Base-by-base conservation (phyloP, 1,284 basidiomycete species). In the Cutaneotrichosporon dermatis region DNA sequence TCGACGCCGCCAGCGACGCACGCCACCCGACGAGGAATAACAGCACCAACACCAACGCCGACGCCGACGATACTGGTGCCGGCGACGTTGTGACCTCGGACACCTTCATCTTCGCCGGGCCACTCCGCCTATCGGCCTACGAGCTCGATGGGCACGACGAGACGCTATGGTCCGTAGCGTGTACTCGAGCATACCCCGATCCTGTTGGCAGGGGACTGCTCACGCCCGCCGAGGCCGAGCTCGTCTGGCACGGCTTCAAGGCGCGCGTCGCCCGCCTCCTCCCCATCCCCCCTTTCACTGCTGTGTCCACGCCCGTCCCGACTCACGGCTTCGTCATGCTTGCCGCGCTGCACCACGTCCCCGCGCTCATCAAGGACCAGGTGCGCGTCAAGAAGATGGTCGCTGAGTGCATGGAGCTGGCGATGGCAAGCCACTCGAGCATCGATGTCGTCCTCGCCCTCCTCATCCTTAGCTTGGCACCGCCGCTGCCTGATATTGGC, bases 231-330 rank as follows among this genome's bases (percentile, higher is more conserved):
- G 63, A 68, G 43, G 65, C 67, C 37, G 67, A 73, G 42, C 59
- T 68, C 39, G 66, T 63, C 0, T 73, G 70, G 59, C 71, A 71
- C 48, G 48, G 39, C 8, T 64, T 64, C 63, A 73, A 73, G 58
- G 68, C 71, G 36, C 66, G 66, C 25, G 69, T 70, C 58, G 61
- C 66, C 2, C 45, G 51, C 0, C 50, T 69, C 42, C 58, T 69
- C 33, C 71, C 71, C 25, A 58, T 73, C 13, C 63, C 66, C 6
- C 70, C 65, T 6, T 73, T 69, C 39, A 58, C 69, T 10, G 58
- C 64, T 9, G 62, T 68, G 9, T 59, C 63, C 4, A 63, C 65
- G 1, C 62, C 70, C 0, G 41, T 62, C 3, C 71, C 71, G 2
- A 37, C 48, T 3, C 67, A 73, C 57, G 64, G 66, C 8, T 73